Base-by-base conservation (phyloP, 495 filamentous ascomycete genomes). In the Glutinoglossum americanum region DNA sequence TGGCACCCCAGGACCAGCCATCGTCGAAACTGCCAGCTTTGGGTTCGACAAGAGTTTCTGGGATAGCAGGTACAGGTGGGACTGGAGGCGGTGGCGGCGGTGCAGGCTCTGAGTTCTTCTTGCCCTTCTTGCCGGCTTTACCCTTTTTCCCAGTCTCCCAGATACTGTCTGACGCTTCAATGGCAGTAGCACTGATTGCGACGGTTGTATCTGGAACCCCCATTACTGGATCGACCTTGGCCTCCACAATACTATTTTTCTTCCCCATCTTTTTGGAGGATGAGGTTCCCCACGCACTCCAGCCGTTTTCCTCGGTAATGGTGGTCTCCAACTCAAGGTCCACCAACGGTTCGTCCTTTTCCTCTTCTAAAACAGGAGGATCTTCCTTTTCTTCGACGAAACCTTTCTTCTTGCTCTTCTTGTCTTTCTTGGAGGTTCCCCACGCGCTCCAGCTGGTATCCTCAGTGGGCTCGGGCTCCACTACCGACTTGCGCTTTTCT, bases 241-340 rank as follows among this genome's bases (percentile, higher is more conserved):
- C 33, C 55, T 49, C 32, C 11, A 13, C 23, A 23, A 32, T 54
- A 5, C 32, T 60, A 13, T 51, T 59, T 26, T 60, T 61, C 39
- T 60, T 61, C n/a, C 28, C 44, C 25, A 55, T 61, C 44, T 61
- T 61, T 28, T 51, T 25, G 3, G 41, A 45, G 3, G 17, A 21
- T 23, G n/a, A 19, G n/a, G 41, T 23, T n/a, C 19, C 17, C 41
- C 41, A 45, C 10, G 1, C 41, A n/a, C 41, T 10, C 41, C 41
- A 21, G 13, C 19, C n/a, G 13, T 45, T 10, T 21, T 45, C 10
- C 17, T 45, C n/a, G 4, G 5, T 13, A 10, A 3, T 10, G 19
- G n/a, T 13, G 37, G 7, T 7, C 15, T 17, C 37, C 17, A 17
- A 13, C 5, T 41, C 37, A 17, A 17, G 15, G 32, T 11, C 11